phyloP scores from a whole-genome alignment of 2,329 filamentous ascomycete species.

The Sporothrix pallida region DNA sequence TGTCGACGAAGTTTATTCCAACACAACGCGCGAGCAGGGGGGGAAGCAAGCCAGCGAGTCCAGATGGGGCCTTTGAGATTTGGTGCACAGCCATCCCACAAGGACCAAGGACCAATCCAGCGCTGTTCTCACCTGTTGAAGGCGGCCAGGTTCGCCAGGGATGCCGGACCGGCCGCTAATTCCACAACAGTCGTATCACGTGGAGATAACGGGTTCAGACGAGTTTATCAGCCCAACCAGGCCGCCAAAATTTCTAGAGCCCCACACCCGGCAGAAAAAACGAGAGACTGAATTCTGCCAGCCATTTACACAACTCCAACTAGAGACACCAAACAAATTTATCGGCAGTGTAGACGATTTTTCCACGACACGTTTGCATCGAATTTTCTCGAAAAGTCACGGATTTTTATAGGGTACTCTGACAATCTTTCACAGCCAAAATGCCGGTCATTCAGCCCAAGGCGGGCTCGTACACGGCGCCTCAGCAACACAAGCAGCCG shows the following conservation, averaged over 20 bases:
- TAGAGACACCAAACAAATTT: neutral
- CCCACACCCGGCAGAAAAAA: conserved; percentile 31
- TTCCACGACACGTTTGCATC: neutral
- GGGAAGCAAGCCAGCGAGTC: conserved; percentile 10
- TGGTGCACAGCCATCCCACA: conserved; percentile 28
- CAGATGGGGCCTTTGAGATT: conserved; percentile 26
- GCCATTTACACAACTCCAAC: neutral
- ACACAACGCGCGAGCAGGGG: conserved; percentile 24
- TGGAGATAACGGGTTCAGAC: conserved; percentile 26
- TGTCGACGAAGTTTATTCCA: conserved; percentile 19
- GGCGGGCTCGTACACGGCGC: conserved; percentile 63
- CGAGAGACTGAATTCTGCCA: neutral
- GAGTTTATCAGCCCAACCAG: conserved; percentile 21
- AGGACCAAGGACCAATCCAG: conserved; percentile 6
- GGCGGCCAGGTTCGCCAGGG: conserved; percentile 14
- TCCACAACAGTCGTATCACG: conserved; percentile 32
- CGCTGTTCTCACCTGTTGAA: neutral
- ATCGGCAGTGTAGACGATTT: neutral
- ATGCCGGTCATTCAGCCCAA: conserved; percentile 62
- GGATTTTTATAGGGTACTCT: too few species aligned
- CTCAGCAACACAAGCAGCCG: conserved; percentile 82
- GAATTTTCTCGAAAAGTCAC: neutral
- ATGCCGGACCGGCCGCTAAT: conserved; percentile 25
- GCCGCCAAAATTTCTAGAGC: conserved; percentile 19
- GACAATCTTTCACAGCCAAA: conserved; percentile 32